phyloP scores from a whole-genome alignment of 768 basidiomycete species.

The Phanerochaete carnosa region DNA sequence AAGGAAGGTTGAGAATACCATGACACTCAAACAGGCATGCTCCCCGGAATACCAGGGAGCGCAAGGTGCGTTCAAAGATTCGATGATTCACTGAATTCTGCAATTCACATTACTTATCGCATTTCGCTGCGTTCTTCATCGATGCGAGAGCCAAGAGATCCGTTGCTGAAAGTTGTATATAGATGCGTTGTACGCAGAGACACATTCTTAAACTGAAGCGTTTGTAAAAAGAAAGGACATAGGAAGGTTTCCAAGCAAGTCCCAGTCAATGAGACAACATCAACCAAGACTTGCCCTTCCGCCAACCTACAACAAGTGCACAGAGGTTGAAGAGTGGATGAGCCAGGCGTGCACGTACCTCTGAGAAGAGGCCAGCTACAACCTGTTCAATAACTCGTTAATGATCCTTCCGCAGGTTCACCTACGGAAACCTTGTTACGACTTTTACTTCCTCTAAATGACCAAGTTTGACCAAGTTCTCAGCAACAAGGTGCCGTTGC shows the following conservation, averaged over 20 bases:
- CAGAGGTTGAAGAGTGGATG: constrained; percentile 14
- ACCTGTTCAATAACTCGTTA: constrained; percentile 10
- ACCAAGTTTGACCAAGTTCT: constrained; percentile 73
- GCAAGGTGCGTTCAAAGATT: constrained; percentile 83
- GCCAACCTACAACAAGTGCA: constrained; percentile 14
- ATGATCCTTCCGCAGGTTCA: constrained; percentile 51
- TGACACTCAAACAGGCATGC: constrained; percentile 79
- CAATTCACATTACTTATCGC: constrained; percentile 83
- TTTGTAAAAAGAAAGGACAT: constrained; percentile 17
- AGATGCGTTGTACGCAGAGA: constrained; percentile 13
- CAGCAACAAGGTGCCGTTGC: constrained; percentile 47
- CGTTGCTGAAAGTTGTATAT: constrained; percentile 27
- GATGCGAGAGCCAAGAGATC: constrained; percentile 68
- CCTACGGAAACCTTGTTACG: constrained; percentile 80
- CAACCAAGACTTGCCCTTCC: neutral
- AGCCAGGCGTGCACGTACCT: constrained; percentile 7
- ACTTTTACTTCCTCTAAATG: constrained; percentile 85
- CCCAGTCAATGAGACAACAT: neutral
- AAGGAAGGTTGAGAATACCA: constrained; percentile 46
- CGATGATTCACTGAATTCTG: constrained; percentile 81
- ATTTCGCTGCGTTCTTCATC: constrained; percentile 80
- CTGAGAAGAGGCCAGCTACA: constrained; percentile 5
- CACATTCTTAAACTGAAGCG: constrained; percentile 19
- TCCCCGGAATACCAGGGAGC: constrained; percentile 70
- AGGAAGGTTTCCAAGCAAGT: constrained; percentile 6